These are phyloP conservation scores for Rickenella mellea DNA, from an alignment of 768 basidiomycete species.

Conservation along the genomic window DNA sequence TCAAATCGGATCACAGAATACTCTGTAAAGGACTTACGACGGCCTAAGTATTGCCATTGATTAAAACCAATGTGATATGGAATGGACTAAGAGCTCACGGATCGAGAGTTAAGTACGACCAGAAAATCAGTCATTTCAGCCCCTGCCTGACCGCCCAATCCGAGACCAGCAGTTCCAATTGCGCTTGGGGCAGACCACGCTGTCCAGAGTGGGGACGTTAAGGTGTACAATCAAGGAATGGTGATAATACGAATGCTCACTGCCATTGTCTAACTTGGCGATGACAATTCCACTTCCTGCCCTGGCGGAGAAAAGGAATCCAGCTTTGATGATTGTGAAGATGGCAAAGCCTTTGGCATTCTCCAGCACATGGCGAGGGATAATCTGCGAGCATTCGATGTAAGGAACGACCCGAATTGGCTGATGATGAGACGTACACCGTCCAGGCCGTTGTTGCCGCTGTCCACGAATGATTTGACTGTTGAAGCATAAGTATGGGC, in stretches of 20 bases:
- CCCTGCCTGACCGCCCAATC: conserved; percentile 75
- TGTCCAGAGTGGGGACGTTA: conserved; percentile 17
- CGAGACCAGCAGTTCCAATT: conserved; percentile 86
- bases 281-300: conserved; percentile 87
- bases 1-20: conserved; percentile 6
- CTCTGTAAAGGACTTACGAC: conserved; percentile 40
- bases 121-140: conserved; percentile 89
- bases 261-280: conserved; percentile 69
- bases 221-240: neutral
- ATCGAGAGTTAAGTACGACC: conserved; percentile 75
- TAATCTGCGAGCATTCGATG: conserved; percentile 26
- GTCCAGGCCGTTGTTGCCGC: conserved; percentile 75
- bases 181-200: conserved; percentile 94
- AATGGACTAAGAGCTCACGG: conserved; percentile 44
- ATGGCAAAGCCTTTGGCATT: conserved; percentile 77
- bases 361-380: conserved; percentile 46
- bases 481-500: conserved; percentile 5
- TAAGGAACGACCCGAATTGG: neutral
- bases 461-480: conserved; percentile 84
- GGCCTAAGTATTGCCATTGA: conserved; percentile 31
- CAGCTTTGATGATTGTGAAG: conserved; percentile 75
- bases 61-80: conserved; percentile 3
- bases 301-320: conserved; percentile 61
- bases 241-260: conserved; percentile 34
- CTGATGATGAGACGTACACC: conserved; percentile 34